Evolutionary conservation across 2,329 filamentous ascomycete species (phyloP), one percentile per base, ranked within the genome.

Genomic region (Huntiella moniliformis): DNA sequence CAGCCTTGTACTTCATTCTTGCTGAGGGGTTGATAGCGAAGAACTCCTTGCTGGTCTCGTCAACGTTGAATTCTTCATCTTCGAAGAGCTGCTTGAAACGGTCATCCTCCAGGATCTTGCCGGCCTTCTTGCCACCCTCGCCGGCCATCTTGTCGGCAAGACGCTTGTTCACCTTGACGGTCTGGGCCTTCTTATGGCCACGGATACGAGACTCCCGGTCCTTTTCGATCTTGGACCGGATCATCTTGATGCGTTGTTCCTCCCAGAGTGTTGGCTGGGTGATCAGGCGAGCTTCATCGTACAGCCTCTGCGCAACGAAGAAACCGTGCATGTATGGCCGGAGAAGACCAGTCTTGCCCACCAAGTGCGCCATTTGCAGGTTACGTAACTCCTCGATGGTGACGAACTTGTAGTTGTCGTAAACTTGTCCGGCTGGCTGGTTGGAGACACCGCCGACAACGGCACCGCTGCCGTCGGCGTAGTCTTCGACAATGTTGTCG

Each of bases 391-490:
- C 87, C 38, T 83, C 77, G 51, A 85, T 62, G 2, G 88, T 94
- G 57, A 98, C 68, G 73, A 98, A 98, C 64, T 96, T 98, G 74
- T 88, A 96, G 63, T 98, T 96, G 63, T 98, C 91, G 67, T 98
- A 98, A 7, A 91, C 84, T 54, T 91, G 79, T 28, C 79, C 80
- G 50, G 68, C 71, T 28, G 71, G 67, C 57, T 80, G 76, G 42
- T 47, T 47, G 7, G 45, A 47, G 42, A 46, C 45, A 16, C 48
- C 48, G 28, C 48, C 48, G n/a, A 28, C 42, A 16, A 50, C 45
- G n/a, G 48, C 48, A 12, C 48, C 48, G 18, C 36, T 43, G 28
- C 45, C 48, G 58, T 96, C 88, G 6, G 88, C 88, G 85, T 98
- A 95, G 62, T 98, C 92, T 65, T 98, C 91, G 7, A 96, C 91